phyloP scores from a whole-genome alignment of 768 basidiomycete genomes.

The Thelephora ganbajun region DNA sequence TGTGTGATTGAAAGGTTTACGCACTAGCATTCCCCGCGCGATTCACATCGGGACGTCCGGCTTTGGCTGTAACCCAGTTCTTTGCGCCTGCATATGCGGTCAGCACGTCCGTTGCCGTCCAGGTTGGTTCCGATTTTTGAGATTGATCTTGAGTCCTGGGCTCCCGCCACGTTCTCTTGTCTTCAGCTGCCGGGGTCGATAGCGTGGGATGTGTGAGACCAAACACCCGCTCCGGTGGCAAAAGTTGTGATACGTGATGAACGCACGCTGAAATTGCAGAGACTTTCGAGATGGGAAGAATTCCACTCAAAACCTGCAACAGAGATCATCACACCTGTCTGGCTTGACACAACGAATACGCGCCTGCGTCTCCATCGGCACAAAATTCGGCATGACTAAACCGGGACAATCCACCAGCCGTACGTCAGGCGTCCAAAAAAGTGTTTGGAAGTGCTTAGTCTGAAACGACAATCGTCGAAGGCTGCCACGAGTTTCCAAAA shows the following conservation, averaged over 20 bases:
- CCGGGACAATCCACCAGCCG: constrained; percentile 94
- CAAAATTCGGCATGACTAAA: constrained; percentile 75
- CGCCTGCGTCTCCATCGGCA: constrained; percentile 77
- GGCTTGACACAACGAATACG: constrained; percentile 3
- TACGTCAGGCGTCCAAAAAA: constrained; percentile 77
- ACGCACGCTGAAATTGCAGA: constrained; percentile 78
- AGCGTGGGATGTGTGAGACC: constrained; percentile 38
- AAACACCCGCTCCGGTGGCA: constrained; percentile 70
- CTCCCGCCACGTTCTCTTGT: constrained; percentile 71
- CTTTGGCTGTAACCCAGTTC: constrained; percentile 84
- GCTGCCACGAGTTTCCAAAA: background rate
- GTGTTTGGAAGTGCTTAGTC: constrained; percentile 94
- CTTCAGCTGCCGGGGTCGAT: constrained; percentile 22
- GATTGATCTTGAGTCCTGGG: constrained; percentile 12
- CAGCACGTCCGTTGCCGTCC: constrained; percentile 85
- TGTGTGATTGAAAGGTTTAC: constrained; percentile 18
- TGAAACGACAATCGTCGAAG: constrained; percentile 12
- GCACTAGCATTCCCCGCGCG: constrained; percentile 82
- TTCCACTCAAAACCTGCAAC: constrained; percentile 48
- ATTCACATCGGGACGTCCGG: constrained; percentile 77
- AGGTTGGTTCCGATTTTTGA: constrained; percentile 18
- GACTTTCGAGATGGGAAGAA: constrained; percentile 70
- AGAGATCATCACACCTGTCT: background rate
- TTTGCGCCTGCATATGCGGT: constrained; percentile 62
- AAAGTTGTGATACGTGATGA: constrained; percentile 45